Evolutionary conservation across 2,329 filamentous ascomycete genomes (phyloP).

Genomic region (Pseudogymnoascus sp.): DNA sequence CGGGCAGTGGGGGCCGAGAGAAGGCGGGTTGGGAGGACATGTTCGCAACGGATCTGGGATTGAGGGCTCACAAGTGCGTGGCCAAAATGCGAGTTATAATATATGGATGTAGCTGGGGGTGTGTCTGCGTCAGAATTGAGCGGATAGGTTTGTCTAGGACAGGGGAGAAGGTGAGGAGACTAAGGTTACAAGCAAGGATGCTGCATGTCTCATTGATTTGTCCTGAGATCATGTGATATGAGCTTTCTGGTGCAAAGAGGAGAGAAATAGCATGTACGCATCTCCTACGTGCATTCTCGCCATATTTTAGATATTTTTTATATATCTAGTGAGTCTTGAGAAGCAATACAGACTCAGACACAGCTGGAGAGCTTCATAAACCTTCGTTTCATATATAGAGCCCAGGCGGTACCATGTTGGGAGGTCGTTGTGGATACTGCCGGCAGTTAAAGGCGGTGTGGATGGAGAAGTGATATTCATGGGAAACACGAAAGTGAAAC

Average conservation of each 20-base stretch:
- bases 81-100: background rate
- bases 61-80: background rate
- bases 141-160: background rate
- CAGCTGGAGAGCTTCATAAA: background rate
- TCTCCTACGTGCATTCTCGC: background rate
- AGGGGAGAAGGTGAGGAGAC: background rate
- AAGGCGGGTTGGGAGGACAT: background rate
- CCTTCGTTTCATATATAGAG: background rate
- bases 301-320: background rate
- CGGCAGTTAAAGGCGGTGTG: conserved; percentile 4
- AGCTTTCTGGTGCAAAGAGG: background rate
- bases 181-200: background rate
- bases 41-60: background rate
- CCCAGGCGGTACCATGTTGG: background rate
- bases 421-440: background rate
- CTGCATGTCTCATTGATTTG: background rate
- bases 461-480: background rate
- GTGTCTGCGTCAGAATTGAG: background rate
- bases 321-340: background rate
- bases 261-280: background rate
- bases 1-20: background rate
- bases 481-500: background rate
- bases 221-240: background rate
- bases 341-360: background rate
- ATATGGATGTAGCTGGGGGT: background rate